These are phyloP conservation scores for Rhodotorula glutinis DNA, from an alignment of 1,284 basidiomycete species.

Conservation along the genomic window DNA sequence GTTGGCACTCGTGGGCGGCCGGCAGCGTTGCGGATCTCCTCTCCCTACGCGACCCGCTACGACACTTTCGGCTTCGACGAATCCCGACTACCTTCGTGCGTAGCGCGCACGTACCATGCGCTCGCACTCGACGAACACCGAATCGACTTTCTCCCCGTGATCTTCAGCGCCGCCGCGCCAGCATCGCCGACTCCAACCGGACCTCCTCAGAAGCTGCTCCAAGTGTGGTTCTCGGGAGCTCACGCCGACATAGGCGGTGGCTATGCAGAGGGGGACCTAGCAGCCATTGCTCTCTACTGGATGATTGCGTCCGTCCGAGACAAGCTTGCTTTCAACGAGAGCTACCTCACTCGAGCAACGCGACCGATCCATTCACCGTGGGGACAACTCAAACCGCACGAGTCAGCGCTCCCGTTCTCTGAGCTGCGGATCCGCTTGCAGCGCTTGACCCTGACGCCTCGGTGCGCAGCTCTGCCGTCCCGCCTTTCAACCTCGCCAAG, in stretches of 20 bases:
- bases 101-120: slow-evolving; percentile 43
- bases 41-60: not conserved
- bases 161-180: slow-evolving; percentile 8
- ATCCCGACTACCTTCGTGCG: slow-evolving; percentile 42
- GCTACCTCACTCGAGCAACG: not conserved
- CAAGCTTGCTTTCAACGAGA: slow-evolving; percentile 3
- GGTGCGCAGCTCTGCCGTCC: slow-evolving; percentile 1
- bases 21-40: slow-evolving; percentile 1
- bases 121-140: slow-evolving; percentile 21
- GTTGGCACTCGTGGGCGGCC: slow-evolving; percentile 26
- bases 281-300: slow-evolving; percentile 12
- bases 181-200: slow-evolving; percentile 4
- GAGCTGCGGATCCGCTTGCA: too few relatives aligned
- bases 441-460: not conserved
- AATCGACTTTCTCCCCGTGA: slow-evolving; percentile 13
- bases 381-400: slow-evolving; percentile 15
- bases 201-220: slow-evolving; percentile 1
- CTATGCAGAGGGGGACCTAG: slow-evolving; percentile 16
- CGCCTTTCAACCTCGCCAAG: not conserved
- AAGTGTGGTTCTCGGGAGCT: slow-evolving; percentile 12
- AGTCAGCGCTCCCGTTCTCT: slow-evolving; percentile 6
- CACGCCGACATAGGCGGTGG: slow-evolving; percentile 22
- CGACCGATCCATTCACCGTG: not conserved
- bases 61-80: slow-evolving; percentile 43
- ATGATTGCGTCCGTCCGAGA: not conserved